A percentile compares a stretch with the other conserved stretches of the same genome.
phyloP scores from a whole-genome alignment of 805 yeast species.

The Lipomyces sp. region DNA sequence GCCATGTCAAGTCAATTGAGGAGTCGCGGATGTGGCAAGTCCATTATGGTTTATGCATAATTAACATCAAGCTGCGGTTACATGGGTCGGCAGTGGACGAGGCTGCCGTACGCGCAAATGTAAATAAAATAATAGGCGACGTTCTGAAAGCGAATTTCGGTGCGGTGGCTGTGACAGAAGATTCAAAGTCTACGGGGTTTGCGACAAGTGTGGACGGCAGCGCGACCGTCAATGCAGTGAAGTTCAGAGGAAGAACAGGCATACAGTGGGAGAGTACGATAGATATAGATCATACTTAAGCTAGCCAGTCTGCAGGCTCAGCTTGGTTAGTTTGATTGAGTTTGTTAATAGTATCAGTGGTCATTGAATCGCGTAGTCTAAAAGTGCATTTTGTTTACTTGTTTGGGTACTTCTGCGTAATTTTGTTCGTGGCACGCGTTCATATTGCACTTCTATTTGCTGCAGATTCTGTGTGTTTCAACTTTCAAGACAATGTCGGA shows the following conservation, averaged over 20 bases:
- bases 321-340: too few relatives aligned
- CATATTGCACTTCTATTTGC: background rate
- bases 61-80: constrained; percentile 46
- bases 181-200: constrained; percentile 6
- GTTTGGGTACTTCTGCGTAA: background rate
- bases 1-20: constrained; percentile 42
- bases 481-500: too few relatives aligned
- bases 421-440: background rate
- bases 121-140: constrained; percentile 33
- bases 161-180: constrained; percentile 6
- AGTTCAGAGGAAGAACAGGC: constrained; percentile 21
- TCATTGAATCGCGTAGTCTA: background rate
- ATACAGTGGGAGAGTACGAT: constrained; percentile 37
- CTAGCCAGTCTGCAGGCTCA: too few relatives aligned
- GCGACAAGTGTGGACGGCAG: constrained; percentile 24
- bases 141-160: constrained; percentile 33
- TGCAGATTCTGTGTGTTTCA: too few relatives aligned
- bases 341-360: background rate
- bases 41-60: constrained; percentile 51
- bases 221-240: constrained; percentile 23
- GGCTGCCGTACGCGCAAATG: constrained; percentile 42
- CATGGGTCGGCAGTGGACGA: constrained; percentile 46
- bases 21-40: constrained; percentile 51
- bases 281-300: constrained; percentile 24
- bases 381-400: constrained; percentile 8